Conservation (phyloP, 2,329 filamentous ascomycete genomes). For the Dendrostoma leiphaemia region DNA sequence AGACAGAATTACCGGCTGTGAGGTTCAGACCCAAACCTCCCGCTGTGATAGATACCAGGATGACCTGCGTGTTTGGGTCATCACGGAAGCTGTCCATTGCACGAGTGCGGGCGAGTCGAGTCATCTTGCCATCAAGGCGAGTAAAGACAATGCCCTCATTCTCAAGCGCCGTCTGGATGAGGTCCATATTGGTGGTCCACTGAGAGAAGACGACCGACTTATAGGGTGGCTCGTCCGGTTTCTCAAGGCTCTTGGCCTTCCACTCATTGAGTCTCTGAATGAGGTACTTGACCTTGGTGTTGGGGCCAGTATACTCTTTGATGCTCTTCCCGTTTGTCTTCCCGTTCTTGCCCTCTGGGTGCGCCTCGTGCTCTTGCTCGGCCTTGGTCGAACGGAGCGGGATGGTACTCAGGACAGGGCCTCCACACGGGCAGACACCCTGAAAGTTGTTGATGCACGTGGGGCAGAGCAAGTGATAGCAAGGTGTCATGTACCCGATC, state of each 20-base stretch:
- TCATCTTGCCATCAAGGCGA: slow-evolving; percentile 91
- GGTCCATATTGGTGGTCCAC: slow-evolving; percentile 94
- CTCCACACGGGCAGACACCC: slow-evolving; percentile 54
- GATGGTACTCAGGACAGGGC: slow-evolving; percentile 35
- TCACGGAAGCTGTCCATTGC: slow-evolving; percentile 78
- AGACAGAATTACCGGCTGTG: slow-evolving; percentile 81
- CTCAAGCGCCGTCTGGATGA: slow-evolving; percentile 80
- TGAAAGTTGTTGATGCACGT: slow-evolving; percentile 65
- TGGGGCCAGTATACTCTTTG: slow-evolving; percentile 77
- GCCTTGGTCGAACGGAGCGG: slow-evolving; percentile 64
- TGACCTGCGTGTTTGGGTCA: slow-evolving; percentile 69
- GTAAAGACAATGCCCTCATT: slow-evolving; percentile 65
- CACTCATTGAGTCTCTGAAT: slow-evolving; percentile 69
- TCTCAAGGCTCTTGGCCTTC: slow-evolving; percentile 58
- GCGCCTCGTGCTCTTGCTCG: slow-evolving; percentile 55
- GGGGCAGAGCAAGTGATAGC: slow-evolving; percentile 81
- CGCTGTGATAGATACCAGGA: slow-evolving; percentile 88
- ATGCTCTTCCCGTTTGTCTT: slow-evolving; percentile 54
- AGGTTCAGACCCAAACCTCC: slow-evolving; percentile 91
- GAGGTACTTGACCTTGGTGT: slow-evolving; percentile 86
- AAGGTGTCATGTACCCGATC: slow-evolving; percentile 79
- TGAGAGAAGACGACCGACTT: slow-evolving; percentile 94
- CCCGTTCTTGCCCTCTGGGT: slow-evolving; percentile 53
- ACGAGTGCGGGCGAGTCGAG: slow-evolving; percentile 66
- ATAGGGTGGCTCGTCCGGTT: slow-evolving; percentile 68